Percentiles rank a stretch among this genome's conserved stretches.
phyloP scores from a whole-genome alignment of 176 grass and related monocot genomes.

The Chloris gayana region DNA sequence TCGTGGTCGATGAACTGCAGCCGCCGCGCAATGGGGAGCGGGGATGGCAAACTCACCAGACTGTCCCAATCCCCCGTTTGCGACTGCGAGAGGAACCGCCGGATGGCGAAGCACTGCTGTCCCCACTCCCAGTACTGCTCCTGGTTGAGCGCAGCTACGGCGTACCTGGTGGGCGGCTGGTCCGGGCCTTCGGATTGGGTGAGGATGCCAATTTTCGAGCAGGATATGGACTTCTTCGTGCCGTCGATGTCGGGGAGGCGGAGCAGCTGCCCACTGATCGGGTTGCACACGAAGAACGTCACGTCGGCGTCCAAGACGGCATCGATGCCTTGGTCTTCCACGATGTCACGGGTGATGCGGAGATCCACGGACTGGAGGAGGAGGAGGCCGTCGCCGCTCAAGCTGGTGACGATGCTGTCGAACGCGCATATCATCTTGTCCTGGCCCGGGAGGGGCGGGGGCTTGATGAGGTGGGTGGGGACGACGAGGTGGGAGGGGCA shows the following conservation, averaged over 20 bases:
- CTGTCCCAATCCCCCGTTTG: conserved; percentile 26
- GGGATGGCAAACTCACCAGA: neutral
- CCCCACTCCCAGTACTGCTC: neutral
- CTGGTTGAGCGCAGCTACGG: conserved; percentile 11
- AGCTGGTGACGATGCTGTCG: neutral
- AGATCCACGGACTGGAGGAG: conserved; percentile 25
- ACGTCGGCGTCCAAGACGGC: neutral
- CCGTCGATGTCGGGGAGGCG: conserved; percentile 21
- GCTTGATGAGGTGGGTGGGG: conserved; percentile 30
- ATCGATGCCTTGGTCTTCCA: neutral
- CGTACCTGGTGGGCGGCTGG: conserved; percentile 33
- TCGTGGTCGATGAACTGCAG: conserved; percentile 5
- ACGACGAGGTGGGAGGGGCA: conserved; percentile 14
- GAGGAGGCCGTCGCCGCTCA: conserved; percentile 43
- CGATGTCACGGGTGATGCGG: neutral
- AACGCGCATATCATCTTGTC: neutral
- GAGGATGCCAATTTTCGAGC: conserved; percentile 3
- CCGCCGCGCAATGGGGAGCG: neutral
- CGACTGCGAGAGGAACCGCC: conserved; percentile 30
- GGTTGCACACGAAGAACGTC: conserved; percentile 34
- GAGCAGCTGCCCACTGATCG: conserved; percentile 27
- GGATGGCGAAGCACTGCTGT: neutral
- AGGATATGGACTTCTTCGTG: neutral
- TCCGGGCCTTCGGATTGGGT: neutral
- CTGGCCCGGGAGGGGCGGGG: neutral